phyloP scores from a whole-genome alignment of 1,284 basidiomycete species.

The Pascua guehoae region DNA sequence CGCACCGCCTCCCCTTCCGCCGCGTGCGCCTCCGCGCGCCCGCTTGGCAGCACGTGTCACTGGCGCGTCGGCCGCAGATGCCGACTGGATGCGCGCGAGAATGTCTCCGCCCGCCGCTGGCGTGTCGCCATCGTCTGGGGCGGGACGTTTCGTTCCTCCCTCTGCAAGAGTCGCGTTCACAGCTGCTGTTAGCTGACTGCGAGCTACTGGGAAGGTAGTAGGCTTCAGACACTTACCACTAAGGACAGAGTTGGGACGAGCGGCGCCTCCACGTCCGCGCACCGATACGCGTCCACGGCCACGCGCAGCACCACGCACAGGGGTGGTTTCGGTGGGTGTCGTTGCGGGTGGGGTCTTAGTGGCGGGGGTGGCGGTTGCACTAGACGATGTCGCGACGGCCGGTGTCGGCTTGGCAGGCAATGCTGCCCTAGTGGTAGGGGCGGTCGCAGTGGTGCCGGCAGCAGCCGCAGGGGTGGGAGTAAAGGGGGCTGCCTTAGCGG shows the following conservation, averaged over 20 bases:
- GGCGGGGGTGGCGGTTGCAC: not conserved
- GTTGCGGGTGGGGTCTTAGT: not conserved
- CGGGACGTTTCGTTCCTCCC: constrained; percentile 13
- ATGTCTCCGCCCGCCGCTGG: constrained; percentile 8
- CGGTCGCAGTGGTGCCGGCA: constrained; percentile 3
- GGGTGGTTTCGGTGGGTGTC: not conserved
- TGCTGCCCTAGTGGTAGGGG: constrained; percentile 1
- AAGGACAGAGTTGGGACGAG: constrained; percentile 20
- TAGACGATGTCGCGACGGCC: constrained; percentile 4
- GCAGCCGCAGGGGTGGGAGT: not conserved
- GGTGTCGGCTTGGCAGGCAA: constrained; percentile 1
- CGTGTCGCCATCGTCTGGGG: constrained; percentile 11
- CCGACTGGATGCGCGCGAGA: constrained; percentile 8
- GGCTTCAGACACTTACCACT: constrained; percentile 17
- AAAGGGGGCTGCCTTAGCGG: constrained; percentile 1
- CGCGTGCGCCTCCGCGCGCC: constrained; percentile 7
- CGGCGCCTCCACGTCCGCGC: constrained; percentile 13
- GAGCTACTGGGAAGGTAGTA: not conserved
- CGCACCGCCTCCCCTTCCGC: too few species aligned
- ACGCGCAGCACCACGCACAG: not conserved
- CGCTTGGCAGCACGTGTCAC: constrained; percentile 14
- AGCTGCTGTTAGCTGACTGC: constrained; percentile 21
- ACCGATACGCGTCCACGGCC: constrained; percentile 7
- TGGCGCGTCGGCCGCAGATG: not conserved
- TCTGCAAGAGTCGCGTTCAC: constrained; percentile 39